These are phyloP conservation scores for Mycothermus thermophilus DNA, from an alignment of 495 filamentous ascomycete genomes.

Conservation along the genomic window DNA sequence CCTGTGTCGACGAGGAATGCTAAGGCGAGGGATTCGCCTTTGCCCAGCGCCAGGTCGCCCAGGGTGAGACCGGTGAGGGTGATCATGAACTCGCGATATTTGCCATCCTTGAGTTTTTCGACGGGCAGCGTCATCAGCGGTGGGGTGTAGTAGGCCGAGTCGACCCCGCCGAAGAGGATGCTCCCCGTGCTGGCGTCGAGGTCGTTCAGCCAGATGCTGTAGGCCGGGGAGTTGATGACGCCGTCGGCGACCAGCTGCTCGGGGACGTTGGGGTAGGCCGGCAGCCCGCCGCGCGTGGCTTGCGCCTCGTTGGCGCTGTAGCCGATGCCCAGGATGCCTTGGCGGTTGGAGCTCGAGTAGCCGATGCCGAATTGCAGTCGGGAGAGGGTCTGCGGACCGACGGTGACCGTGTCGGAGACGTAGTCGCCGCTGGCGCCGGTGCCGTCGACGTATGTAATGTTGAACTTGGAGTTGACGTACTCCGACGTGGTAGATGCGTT, in stretches of 20 bases:
- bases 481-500: slow-evolving; percentile 69
- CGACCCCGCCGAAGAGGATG: slow-evolving; percentile 86
- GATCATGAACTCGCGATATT: slow-evolving; percentile 67
- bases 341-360: slow-evolving; percentile 51
- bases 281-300: slow-evolving; percentile 43
- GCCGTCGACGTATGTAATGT: slow-evolving; percentile 84
- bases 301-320: slow-evolving; percentile 73
- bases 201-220: slow-evolving; percentile 82
- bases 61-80: slow-evolving; percentile 48
- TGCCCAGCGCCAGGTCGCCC: slow-evolving; percentile 33
- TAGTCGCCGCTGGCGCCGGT: slow-evolving; percentile 73
- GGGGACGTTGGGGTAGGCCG: slow-evolving; percentile 67
- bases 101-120: slow-evolving; percentile 39
- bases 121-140: slow-evolving; percentile 64
- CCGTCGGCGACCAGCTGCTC: slow-evolving; percentile 55
- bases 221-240: slow-evolving; percentile 66
- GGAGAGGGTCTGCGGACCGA: slow-evolving; percentile 48
- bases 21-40: slow-evolving; percentile 41
- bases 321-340: slow-evolving; percentile 88
- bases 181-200: slow-evolving; percentile 59
- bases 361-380: slow-evolving; percentile 79
- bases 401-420: slow-evolving; percentile 58
- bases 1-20: slow-evolving; percentile 85
- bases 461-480: slow-evolving; percentile 65
- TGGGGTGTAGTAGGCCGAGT: slow-evolving; percentile 65